phyloP scores from a whole-genome alignment of 2,329 filamentous ascomycete genomes.

The Alternaria postmessia region DNA sequence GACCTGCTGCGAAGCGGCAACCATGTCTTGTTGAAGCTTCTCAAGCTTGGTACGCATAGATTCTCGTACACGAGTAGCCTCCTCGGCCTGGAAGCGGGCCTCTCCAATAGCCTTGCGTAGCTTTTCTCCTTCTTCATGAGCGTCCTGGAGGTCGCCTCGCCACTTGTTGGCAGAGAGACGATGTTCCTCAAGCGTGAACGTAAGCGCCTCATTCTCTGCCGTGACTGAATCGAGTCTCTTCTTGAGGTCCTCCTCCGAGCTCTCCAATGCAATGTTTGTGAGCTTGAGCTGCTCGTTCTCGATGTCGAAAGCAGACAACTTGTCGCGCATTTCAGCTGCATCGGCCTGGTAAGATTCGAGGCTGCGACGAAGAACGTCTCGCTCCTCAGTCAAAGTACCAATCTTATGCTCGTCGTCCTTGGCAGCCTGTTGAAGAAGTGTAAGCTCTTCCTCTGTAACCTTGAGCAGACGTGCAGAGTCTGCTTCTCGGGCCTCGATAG shows the following conservation, averaged over 20 bases:
- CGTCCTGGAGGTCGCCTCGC: slow-evolving; percentile 65
- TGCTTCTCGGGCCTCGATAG: slow-evolving; percentile 54
- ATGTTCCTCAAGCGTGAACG: slow-evolving; percentile 70
- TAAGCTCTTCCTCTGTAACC: slow-evolving; percentile 59
- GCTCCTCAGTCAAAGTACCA: slow-evolving; percentile 54
- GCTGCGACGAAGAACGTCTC: slow-evolving; percentile 50
- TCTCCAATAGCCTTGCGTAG: slow-evolving; percentile 77
- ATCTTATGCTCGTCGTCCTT: slow-evolving; percentile 55
- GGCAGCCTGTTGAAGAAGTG: slow-evolving; percentile 54
- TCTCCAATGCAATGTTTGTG: slow-evolving; percentile 41
- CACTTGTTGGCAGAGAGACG: slow-evolving; percentile 67
- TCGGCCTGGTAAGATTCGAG: slow-evolving; percentile 48
- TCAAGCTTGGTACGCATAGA: slow-evolving; percentile 85
- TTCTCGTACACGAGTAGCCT: slow-evolving; percentile 84
- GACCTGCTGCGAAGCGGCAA: slow-evolving; percentile 77
- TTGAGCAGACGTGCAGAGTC: slow-evolving; percentile 56
- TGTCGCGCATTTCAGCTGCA: slow-evolving; percentile 59
- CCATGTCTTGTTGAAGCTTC: slow-evolving; percentile 87
- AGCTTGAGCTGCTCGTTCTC: slow-evolving; percentile 67
- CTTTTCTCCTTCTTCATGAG: slow-evolving; percentile 65
- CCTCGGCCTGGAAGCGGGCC: slow-evolving; percentile 80
- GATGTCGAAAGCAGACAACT: slow-evolving; percentile 60
- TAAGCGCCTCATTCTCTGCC: slow-evolving; percentile 67
- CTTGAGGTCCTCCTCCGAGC: slow-evolving; percentile 57
- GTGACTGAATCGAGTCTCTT: slow-evolving; percentile 62